Conservation (phyloP, 331 rosid species). For the Pyracantha coccinea region DNA sequence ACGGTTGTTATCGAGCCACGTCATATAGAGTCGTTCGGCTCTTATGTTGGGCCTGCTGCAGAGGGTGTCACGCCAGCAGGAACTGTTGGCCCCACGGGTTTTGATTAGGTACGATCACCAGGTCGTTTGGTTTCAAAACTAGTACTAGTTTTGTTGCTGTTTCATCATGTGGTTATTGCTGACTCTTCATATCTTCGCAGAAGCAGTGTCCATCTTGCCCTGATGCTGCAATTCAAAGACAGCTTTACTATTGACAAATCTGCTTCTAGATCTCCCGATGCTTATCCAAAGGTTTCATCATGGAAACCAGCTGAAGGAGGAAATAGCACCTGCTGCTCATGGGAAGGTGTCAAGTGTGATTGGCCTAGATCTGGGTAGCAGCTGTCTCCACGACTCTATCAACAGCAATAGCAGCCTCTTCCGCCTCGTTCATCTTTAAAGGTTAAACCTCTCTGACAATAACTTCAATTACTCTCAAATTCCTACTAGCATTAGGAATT, state of each 20-base stretch:
- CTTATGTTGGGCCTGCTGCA: no score
- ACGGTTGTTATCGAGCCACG: no score
- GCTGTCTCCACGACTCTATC: not conserved
- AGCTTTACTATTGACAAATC: not conserved
- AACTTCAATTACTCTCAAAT: constrained; percentile 1
- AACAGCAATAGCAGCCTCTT: not conserved
- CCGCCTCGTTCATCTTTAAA: constrained; percentile 10
- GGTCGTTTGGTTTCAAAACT: not conserved
- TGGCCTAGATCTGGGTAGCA: not conserved
- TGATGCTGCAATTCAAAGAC: not conserved
- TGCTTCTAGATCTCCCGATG: not conserved
- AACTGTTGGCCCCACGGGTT: no score
- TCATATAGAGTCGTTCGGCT: no score
- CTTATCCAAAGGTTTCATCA: not conserved
- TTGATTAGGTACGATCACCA: no score
- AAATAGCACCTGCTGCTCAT: not conserved
- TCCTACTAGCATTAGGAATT: not conserved
- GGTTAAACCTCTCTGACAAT: constrained; percentile 1
- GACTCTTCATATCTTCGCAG: not conserved
- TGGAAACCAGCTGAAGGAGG: not conserved
- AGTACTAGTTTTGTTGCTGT: not conserved
- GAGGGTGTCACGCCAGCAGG: no score
- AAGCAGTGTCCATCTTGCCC: not conserved
- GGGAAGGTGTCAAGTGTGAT: not conserved
- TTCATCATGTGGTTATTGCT: not conserved